A percentile compares a stretch with the other conserved stretches of the same genome.
phyloP scores from a whole-genome alignment of 352 stramenopile species.

The Pythium diclinum region DNA sequence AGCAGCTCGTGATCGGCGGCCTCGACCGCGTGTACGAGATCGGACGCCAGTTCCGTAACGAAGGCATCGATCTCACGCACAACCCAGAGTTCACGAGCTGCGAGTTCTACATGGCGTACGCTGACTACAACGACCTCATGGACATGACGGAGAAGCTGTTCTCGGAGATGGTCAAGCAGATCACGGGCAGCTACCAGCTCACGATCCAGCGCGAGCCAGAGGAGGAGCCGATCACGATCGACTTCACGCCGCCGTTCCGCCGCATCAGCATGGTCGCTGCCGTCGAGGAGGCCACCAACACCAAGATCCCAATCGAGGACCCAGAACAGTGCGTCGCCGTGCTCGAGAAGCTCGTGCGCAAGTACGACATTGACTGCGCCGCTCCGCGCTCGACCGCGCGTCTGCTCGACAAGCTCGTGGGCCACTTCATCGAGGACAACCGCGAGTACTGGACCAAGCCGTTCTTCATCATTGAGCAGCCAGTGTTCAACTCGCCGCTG shows the following conservation, averaged over 20 bases:
- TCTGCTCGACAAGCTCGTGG: slow-evolving; percentile 88
- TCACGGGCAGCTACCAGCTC: slow-evolving; percentile 87
- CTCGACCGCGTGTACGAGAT: slow-evolving; percentile 99
- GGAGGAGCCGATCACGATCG: slow-evolving; percentile 84
- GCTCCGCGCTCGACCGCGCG: slow-evolving; percentile 68
- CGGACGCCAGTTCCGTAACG: slow-evolving; percentile 98
- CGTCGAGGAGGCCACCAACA: slow-evolving; percentile 67
- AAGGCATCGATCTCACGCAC: slow-evolving; percentile 97
- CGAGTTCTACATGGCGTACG: slow-evolving; percentile 98
- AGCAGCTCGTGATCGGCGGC: slow-evolving; percentile 97
- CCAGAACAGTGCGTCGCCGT: slow-evolving; percentile 53
- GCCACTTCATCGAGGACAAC: slow-evolving; percentile 88
- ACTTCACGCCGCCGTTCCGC: slow-evolving; percentile 94
- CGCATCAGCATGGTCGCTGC: slow-evolving; percentile 92
- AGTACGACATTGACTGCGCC: slow-evolving; percentile 72
- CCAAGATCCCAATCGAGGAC: slow-evolving; percentile 69
- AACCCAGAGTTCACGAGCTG: slow-evolving; percentile 99
- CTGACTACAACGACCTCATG: slow-evolving; percentile 99
- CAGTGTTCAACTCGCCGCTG: slow-evolving; percentile 96
- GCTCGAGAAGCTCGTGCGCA: slow-evolving; percentile 65
- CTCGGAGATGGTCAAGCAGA: slow-evolving; percentile 87
- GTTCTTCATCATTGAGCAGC: slow-evolving; percentile 99
- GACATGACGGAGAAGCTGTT: slow-evolving; percentile 94
- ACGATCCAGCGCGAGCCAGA: slow-evolving; percentile 86
- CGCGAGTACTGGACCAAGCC: slow-evolving; percentile 91